Evolutionary conservation across 257 asterid species (phyloP), one percentile per base, ranked within the genome.

Genomic region (Solanum appendiculatum): DNA sequence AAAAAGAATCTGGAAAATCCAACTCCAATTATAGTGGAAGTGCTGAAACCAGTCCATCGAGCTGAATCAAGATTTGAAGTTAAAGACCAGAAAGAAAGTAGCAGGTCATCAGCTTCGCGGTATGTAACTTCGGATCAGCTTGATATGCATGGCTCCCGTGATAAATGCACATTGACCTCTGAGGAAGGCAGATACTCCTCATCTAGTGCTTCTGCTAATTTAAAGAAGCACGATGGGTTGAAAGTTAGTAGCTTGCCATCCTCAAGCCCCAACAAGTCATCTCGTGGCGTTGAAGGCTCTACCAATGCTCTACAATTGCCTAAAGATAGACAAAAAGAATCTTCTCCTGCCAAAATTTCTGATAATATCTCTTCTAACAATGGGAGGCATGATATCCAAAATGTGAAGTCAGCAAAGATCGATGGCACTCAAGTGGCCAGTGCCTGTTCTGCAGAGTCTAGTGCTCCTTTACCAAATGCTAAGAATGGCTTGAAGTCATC

Each of bases 401-500:
- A 86, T 88, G 87, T 51, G 83, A 90, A 86, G 84, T 84, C 92
- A 56, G 77, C 83, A 73, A 90, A 90, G 86, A 86, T 72, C 37
- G 92, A 84, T 51, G 42, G 75, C 25, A 87, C 68, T 46, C 87
- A 69, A 40, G 88, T 72, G 74, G 73, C 72, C 70, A 86, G 86
- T 86, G 64, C 90, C 56, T 85, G 88, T 91, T 89, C 90, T 29
- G 80, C 90, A 64, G 90, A 86, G 83, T 69, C 80, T 60, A 72
- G 80, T 69, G 83, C 72, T 74, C 83, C 58, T 82, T 54, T 81
- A 83, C 92, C 69, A 31, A 88, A 88, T 87, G 85, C 88, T 74
- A 77, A 39, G 84, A 85, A 86, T 90, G 88, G 87, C 91, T 37
- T 87, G 80, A 89, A 90, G 91, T 58, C 89, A 54, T 90, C 94